Conservation (phyloP, 148 eudicot species). For the Rhododendron henanense region DNA sequence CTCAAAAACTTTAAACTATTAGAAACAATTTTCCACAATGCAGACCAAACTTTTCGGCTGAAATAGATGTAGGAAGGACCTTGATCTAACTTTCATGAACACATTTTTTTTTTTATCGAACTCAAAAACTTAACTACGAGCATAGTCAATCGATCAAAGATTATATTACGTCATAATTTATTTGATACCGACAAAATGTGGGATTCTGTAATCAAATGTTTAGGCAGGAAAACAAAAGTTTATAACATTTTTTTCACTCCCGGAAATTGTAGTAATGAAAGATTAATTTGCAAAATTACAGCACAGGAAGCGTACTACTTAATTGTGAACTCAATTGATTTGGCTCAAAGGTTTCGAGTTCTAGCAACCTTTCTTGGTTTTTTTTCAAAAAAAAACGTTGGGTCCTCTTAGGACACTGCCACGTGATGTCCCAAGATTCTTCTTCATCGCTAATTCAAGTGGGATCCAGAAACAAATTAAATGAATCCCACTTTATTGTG, state of each 20-base stretch:
- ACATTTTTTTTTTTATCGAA: neutral
- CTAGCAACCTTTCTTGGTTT: neutral
- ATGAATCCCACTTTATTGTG: too few relatives aligned
- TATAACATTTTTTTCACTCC: too few relatives aligned
- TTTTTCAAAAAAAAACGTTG: too few relatives aligned
- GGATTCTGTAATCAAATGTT: neutral
- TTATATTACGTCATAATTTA: neutral
- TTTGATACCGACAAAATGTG: neutral
- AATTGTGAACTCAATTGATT: too few relatives aligned
- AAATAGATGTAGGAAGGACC: neutral
- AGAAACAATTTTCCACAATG: neutral
- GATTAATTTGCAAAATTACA: neutral
- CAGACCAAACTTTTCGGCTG: neutral
- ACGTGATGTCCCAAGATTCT: too few relatives aligned
- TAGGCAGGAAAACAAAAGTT: neutral
- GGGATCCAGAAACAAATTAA: too few relatives aligned
- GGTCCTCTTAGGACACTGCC: too few relatives aligned
- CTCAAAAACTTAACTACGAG: too few relatives aligned
- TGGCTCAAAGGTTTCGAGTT: neutral
- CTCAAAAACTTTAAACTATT: neutral
- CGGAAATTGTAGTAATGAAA: too few relatives aligned
- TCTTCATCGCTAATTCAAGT: too few relatives aligned
- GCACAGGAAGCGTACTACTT: too few relatives aligned
- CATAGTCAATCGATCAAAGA: neutral
- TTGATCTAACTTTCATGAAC: neutral